A percentile compares a stretch with the other conserved stretches of the same genome.
These are phyloP conservation scores for Mesembryanthemum crystallinum DNA, from an alignment of 148 eudicot species.

Conservation along the genomic window DNA sequence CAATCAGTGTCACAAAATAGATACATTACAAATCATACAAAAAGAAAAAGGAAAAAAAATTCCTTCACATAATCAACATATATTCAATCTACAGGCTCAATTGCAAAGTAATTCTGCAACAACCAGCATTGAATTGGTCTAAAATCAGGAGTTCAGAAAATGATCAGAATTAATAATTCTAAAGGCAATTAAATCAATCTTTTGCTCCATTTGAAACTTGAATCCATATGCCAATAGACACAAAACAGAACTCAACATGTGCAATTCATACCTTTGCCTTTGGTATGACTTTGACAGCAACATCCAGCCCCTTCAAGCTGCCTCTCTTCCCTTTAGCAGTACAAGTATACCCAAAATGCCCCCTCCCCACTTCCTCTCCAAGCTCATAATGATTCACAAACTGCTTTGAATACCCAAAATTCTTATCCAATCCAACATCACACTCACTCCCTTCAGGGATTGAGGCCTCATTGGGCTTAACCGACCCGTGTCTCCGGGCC, in stretches of 20 bases:
- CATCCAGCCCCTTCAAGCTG: conserved; percentile 76
- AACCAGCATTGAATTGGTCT: background rate
- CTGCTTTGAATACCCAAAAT: conserved; percentile 77
- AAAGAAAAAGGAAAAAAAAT: background rate
- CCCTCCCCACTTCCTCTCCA: conserved; percentile 90
- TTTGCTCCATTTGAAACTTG: background rate
- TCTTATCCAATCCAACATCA: conserved; percentile 80
- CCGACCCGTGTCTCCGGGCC: conserved; percentile 82
- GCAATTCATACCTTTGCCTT: conserved; percentile 67
- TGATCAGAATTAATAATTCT: background rate
- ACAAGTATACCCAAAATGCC: conserved; percentile 98
- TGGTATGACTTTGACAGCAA: conserved; percentile 95
- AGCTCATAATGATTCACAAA: conserved; percentile 63
- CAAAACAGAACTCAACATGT: background rate
- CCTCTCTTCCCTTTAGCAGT: conserved; percentile 75
- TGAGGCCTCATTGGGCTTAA: conserved; percentile 82
- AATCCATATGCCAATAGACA: background rate
- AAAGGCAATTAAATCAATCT: conserved; percentile 21
- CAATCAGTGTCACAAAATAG: too few relatives aligned
- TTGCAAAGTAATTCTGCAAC: background rate
- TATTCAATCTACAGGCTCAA: conserved; percentile 6
- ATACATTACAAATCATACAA: background rate
- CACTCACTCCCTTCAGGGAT: conserved; percentile 91
- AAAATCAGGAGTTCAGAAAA: conserved; percentile 2
- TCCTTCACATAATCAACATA: conserved; percentile 3